phyloP scores from a whole-genome alignment of 129 eudicot genomes.

The Flaveria trinervia region DNA sequence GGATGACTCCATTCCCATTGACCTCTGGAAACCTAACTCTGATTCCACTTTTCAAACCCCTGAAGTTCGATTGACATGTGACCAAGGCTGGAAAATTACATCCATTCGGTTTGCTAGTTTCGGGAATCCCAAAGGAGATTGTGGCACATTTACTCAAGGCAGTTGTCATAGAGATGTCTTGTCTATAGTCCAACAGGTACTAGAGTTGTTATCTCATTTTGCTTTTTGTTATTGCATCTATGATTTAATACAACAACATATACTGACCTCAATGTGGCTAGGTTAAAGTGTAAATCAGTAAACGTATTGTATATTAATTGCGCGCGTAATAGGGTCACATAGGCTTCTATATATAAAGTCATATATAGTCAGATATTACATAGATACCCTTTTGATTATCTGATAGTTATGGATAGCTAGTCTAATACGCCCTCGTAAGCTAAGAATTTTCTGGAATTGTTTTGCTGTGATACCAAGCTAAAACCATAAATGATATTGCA shows the following conservation, averaged over 20 bases:
- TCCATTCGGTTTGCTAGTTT: conserved; percentile 60
- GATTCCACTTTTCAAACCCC: conserved; percentile 47
- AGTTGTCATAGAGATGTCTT: conserved; percentile 49
- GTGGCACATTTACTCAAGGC: conserved; percentile 54
- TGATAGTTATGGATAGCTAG: background rate
- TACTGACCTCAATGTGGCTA: background rate
- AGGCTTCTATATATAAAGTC: background rate
- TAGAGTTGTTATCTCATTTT: background rate
- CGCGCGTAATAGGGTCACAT: background rate
- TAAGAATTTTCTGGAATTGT: background rate
- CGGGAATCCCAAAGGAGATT: conserved; percentile 61
- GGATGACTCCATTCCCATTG: conserved; percentile 56
- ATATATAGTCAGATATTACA: background rate
- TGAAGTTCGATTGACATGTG: conserved; percentile 55
- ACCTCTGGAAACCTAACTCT: conserved; percentile 49
- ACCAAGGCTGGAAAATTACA: conserved; percentile 52
- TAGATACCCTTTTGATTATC: background rate
- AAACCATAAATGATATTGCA: background rate
- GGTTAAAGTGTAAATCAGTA: background rate
- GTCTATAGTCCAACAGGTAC: conserved; percentile 54
- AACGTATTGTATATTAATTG: background rate
- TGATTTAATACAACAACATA: background rate
- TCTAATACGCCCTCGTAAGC: background rate
- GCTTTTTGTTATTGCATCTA: background rate
- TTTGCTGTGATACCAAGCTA: background rate